These are phyloP conservation scores for Lactarius psammicola DNA, from an alignment of 768 basidiomycete genomes.

Conservation along the genomic window DNA sequence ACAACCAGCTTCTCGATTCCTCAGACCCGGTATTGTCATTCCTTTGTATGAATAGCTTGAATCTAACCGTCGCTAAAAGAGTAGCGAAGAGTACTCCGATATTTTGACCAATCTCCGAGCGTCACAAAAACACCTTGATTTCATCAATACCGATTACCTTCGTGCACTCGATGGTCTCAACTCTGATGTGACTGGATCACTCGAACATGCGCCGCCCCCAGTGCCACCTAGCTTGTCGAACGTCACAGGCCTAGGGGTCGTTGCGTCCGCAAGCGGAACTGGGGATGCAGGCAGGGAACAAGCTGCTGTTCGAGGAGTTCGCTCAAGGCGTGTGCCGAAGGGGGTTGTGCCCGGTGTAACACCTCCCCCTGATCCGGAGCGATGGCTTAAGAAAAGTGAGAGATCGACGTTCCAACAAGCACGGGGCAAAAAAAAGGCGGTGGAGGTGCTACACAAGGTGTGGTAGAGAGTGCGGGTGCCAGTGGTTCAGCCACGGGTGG, in stretches of 20 bases:
- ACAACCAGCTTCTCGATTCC: conserved; percentile 76
- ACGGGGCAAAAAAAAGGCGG: conserved; percentile 53
- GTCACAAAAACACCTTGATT: conserved; percentile 78
- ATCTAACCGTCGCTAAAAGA: conserved; percentile 43
- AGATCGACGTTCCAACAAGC: conserved; percentile 54
- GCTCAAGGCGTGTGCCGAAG: conserved; percentile 66
- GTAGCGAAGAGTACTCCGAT: conserved; percentile 85
- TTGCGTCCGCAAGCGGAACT: conserved; percentile 36
- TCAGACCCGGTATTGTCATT: conserved; percentile 60
- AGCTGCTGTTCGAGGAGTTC: conserved; percentile 44
- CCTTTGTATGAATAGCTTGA: conserved; percentile 31
- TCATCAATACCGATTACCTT: conserved; percentile 69
- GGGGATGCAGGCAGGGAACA: conserved; percentile 37
- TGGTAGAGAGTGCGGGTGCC: conserved; percentile 42
- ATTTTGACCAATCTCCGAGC: conserved; percentile 84
- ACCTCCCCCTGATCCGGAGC: conserved; percentile 79
- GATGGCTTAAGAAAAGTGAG: conserved; percentile 88
- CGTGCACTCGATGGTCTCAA: conserved; percentile 62
- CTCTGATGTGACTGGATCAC: conserved; percentile 45
- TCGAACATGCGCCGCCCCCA: conserved; percentile 66
- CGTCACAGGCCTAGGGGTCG: conserved; percentile 31
- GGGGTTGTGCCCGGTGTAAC: conserved; percentile 79
- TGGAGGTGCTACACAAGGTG: conserved; percentile 70
- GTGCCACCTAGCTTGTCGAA: conserved; percentile 38
- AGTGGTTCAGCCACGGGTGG: conserved; percentile 35